Base-by-base conservation (phyloP, 441 rosid species). In the Eruca vesicaria region DNA sequence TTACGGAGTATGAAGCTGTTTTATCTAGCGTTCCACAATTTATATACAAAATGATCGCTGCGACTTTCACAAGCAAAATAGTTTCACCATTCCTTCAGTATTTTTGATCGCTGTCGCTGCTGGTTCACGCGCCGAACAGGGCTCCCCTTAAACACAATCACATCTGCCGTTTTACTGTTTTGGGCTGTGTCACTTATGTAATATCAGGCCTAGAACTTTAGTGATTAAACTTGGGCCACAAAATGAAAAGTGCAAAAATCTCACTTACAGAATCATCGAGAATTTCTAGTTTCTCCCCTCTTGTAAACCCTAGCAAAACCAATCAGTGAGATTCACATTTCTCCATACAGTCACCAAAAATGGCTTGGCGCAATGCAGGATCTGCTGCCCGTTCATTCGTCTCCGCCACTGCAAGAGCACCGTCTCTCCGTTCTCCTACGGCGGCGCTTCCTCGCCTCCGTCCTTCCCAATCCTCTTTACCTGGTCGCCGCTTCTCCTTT, bases 401-500 rank as follows among this genome's bases (percentile, higher is more conserved):
- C 68, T 79, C 86, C 19, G 69, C 83, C 56, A 76, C 85, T 21
- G 78, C 88, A 4, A 84, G 96, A 83, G 63, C 91, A 35, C 82
- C 92, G 3, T 80, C 88, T 3, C 83, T 86, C 36, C 89, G 88
- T 53, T 78, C 88, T 19, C 85, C 94, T 3, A 66, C 86, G 33
- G 43, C 83, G 53, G 71, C 86, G 10, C 73, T 76, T 43, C 82
- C 79, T 16, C 78, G 74, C 35, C 78, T 73, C 71, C 74, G 84
- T 57, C 78, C 88, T 18, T 79, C 86, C 14, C 63, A 82, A 18
- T 41, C 79, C 52, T 69, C 89, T n/a, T 43, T 85, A 26, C 81
- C 93, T 18, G 86, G 88, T 52, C 76, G 79, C 8, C 89, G 89
- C 71, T 89, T 91, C 78, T 9, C 80, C 35, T 85, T 86, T 66